phyloP scores from a whole-genome alignment of 2,329 filamentous ascomycete genomes.

The Trichoderma sp. region DNA sequence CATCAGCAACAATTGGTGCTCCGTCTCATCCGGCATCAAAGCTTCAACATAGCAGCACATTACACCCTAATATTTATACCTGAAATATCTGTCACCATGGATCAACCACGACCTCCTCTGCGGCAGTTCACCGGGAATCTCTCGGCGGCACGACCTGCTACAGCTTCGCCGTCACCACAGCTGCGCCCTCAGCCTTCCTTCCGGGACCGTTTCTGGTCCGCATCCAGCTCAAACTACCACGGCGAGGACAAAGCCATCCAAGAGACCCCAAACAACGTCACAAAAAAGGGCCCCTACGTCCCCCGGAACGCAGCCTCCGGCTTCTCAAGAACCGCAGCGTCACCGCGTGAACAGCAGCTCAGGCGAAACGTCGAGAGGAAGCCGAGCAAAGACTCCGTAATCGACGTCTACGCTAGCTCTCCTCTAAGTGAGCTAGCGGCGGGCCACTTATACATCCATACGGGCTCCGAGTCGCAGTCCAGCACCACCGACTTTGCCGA shows the following conservation, averaged over 20 bases:
- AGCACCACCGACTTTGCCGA: conserved; percentile 32
- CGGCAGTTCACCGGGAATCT: neutral
- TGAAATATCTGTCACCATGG: neutral
- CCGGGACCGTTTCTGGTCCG: conserved; percentile 27
- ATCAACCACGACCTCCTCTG: neutral
- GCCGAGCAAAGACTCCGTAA: neutral
- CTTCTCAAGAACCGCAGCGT: conserved; percentile 11
- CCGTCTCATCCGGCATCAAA: neutral
- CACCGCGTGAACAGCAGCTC: neutral
- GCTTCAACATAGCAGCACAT: neutral
- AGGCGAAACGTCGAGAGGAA: neutral
- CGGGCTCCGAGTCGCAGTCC: neutral
- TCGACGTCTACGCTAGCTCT: neutral
- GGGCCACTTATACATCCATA: conserved; percentile 25
- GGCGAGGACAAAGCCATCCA: conserved; percentile 9
- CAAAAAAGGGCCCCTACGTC: conserved; percentile 12
- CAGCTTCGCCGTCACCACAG: neutral
- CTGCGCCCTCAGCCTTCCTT: conserved; percentile 23
- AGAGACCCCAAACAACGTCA: neutral
- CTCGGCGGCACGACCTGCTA: neutral
- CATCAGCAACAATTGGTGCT: neutral
- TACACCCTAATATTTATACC: neutral
- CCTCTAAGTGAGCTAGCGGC: conserved; percentile 7
- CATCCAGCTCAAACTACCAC: conserved; percentile 25
- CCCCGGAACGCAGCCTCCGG: conserved; percentile 25